Base-by-base conservation (phyloP, 768 basidiomycete genomes). In the Trametes cingulata region DNA sequence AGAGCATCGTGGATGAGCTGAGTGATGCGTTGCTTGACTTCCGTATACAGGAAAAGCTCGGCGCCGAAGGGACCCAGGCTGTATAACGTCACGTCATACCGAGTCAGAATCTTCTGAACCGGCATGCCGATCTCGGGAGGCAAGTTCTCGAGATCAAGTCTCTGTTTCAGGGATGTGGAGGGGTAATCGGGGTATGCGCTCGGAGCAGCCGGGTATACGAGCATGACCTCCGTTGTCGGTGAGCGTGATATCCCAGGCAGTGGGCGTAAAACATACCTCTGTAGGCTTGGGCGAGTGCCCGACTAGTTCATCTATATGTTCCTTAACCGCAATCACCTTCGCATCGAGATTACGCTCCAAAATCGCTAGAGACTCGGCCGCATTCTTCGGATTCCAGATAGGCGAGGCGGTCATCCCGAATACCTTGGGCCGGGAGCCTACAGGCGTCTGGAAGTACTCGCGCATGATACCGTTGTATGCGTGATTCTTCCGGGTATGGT, bases 401-500 rank as follows among this genome's bases (percentile, higher is more conserved):
- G 93, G 93, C 17, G 91, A 93, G 0, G 94, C 94, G 0, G 94
- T 95, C 87, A 96, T 90, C 3, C 94, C 94, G 61, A 95, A 91
- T n/a, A 96, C 79, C 69, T 90, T 93, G 10, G 91, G 90, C n/a
- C 88, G 78, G 19, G 75, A 67, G 1, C 67, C 50, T 25, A 41
- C 67, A 40, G 74, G 78, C 43, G 70, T 76, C 53, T 77, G 77
- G 61, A 80, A 85, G 68, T 85, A 83, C 47, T 85, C 78, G 19
- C 76, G 75, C 82, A 86, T 82, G 56, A 86, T 81, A 19, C 78
- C 78, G 52, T 83, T 83, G 58, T 83, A 83, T 0, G 84, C 80
- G 54, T 85, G 80, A 55, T 82, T 82, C 67, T 83, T 84, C 53
- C 77, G 73, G 0, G 79, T 77, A 58, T 86, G 83, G 58, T 86